Base-by-base conservation (phyloP, 768 basidiomycete genomes). In the Gymnopilus junonius region DNA sequence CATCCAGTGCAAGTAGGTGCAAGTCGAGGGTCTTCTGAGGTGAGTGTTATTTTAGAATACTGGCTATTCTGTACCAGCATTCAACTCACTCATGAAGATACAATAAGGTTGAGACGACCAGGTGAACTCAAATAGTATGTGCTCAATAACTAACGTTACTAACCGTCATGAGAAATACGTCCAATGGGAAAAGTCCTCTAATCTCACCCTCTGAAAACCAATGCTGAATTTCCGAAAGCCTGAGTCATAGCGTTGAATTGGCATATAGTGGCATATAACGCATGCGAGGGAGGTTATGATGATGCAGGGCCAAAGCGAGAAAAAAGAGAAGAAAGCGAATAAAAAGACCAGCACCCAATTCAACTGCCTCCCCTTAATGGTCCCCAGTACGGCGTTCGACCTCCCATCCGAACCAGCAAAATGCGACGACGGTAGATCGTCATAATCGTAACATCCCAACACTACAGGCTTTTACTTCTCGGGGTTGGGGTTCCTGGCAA, bases 401-500 rank as follows among this genome's bases (percentile, higher is more conserved):
- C 37, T 55, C 54, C 54, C 54, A 25, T 29, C 67, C 40, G 50
- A 45, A 37, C 59, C 50, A 63, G 61, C 59, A 55, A 59, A 54
- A 62, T 59, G 59, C 42, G 59, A 58, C 29, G 55, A 53, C 51
- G 59, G 55, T 23, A 27, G 58, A 45, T 57, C 55, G 63, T 35
- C 63, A 56, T 59, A 58, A 61, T 65, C 58, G 57, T 63, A 48
- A 65, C 21, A 55, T 68, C 67, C 61, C 64, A 32, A 40, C n/a
- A 51, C 32, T 32, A 34, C n/a, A 64, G 25, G 46, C 20, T 59
- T 67, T 57, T 71, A 87, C 75, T 87, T 87, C 79, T 87, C 85
- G 67, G 86, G 85, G 78, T 86, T 86, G 72, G 84, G 80, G 78
- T 88, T 88, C 86, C 86, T 88, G 70, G 32, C 51, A 63, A 14